phyloP scores from a whole-genome alignment of 768 basidiomycete species.

The Coprinopsis sp. region DNA sequence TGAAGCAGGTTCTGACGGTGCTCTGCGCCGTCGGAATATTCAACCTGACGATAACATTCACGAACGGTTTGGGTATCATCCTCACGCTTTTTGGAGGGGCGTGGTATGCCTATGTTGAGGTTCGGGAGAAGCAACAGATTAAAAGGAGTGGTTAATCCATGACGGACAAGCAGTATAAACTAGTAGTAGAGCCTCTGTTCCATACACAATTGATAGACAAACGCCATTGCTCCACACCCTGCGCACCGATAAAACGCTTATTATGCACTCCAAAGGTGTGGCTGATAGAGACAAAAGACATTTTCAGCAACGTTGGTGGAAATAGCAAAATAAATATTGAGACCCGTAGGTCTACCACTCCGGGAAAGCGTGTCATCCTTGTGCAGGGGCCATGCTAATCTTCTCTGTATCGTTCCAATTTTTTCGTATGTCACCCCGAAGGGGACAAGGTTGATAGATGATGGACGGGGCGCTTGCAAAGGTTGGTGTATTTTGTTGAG shows the following conservation, averaged over 20 bases:
- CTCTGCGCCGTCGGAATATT: slow-evolving; percentile 82
- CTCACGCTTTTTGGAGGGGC: slow-evolving; percentile 86
- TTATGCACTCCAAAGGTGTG: too few species aligned
- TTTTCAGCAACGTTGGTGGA: too few species aligned
- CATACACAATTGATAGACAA: too few species aligned
- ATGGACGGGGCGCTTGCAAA: not conserved
- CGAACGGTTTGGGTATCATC: slow-evolving; percentile 78
- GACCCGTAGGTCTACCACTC: slow-evolving; percentile 73
- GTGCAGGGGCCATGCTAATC: slow-evolving; percentile 99
- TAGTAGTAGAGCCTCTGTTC: too few species aligned
- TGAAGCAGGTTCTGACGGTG: slow-evolving; percentile 92
- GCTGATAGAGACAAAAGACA: too few species aligned
- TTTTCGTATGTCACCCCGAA: slow-evolving; percentile 95
- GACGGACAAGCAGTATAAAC: too few species aligned
- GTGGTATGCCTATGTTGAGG: slow-evolving; percentile 70
- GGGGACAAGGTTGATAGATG: slow-evolving; percentile 46
- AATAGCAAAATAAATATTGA: slow-evolving; percentile 48
- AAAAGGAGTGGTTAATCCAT: slow-evolving; percentile 1
- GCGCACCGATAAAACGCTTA: too few species aligned
- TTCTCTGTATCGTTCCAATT: slow-evolving; percentile 99
- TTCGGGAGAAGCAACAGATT: slow-evolving; percentile 36
- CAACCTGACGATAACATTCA: slow-evolving; percentile 69
- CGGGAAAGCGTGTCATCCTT: slow-evolving; percentile 99
- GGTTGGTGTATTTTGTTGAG: slow-evolving; percentile 28
- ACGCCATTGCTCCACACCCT: too few species aligned